A percentile compares a stretch with the other conserved stretches of the same genome.
phyloP scores from a whole-genome alignment of 192 early-diverging fungal species.

The Linnemannia exigua region DNA sequence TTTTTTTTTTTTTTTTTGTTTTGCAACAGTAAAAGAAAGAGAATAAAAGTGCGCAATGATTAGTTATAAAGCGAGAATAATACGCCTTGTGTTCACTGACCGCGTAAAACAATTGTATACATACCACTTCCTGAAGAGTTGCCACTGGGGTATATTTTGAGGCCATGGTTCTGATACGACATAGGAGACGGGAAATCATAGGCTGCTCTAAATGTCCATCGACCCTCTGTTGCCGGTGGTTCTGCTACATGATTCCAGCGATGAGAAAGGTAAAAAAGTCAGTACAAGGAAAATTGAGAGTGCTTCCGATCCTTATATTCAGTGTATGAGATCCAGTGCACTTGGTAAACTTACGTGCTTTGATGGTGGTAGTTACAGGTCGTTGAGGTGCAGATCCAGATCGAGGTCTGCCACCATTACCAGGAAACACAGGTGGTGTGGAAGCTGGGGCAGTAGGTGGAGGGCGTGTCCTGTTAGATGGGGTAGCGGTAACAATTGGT shows the following conservation, averaged over 20 bases:
- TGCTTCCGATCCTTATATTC: neutral
- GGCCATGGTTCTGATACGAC: neutral
- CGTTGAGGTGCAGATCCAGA: slow-evolving; percentile 43
- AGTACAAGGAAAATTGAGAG: neutral
- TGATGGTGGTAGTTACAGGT: slow-evolving; percentile 4
- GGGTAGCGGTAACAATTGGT: slow-evolving; percentile 7
- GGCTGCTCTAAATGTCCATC: slow-evolving; percentile 42
- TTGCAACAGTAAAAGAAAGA: neutral
- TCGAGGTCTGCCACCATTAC: slow-evolving; percentile 20
- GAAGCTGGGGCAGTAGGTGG: neutral
- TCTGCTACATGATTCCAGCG: neutral
- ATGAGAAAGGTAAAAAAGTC: neutral
- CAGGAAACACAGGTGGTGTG: slow-evolving; percentile 18
- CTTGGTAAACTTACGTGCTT: neutral
- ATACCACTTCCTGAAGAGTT: slow-evolving; percentile 31
- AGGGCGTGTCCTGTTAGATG: slow-evolving; percentile 35
- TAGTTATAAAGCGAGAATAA: neutral
- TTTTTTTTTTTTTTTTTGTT: neutral
- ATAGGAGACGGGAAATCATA: slow-evolving; percentile 31
- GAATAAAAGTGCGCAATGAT: neutral
- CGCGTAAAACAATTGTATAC: too few species aligned
- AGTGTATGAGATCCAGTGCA: neutral
- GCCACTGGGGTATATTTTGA: slow-evolving; percentile 35
- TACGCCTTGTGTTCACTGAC: too few species aligned
- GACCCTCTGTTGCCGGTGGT: slow-evolving; percentile 46